Evolutionary conservation across 2,329 filamentous ascomycete genomes (phyloP).

Genomic region (Zasmidium angulare): DNA sequence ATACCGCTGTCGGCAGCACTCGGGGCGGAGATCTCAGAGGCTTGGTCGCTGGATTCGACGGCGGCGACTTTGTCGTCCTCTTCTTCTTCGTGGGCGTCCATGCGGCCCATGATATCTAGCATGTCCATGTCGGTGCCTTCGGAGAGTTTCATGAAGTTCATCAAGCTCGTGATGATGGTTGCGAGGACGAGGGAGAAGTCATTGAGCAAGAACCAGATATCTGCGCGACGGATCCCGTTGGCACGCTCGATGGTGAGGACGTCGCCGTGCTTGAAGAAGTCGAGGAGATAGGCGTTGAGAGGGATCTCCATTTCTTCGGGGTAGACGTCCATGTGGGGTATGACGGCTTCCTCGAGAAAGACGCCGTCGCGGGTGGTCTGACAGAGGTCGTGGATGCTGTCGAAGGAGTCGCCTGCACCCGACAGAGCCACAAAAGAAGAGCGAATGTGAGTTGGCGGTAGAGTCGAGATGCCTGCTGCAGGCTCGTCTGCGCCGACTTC

Average conservation of each 20-base stretch:
- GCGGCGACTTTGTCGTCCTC: slow-evolving; percentile 42
- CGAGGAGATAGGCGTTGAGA: slow-evolving; percentile 68
- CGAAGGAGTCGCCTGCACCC: slow-evolving; percentile 64
- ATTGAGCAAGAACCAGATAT: slow-evolving; percentile 73
- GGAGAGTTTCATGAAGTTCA: slow-evolving; percentile 56
- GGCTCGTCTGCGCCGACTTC: slow-evolving; percentile 42
- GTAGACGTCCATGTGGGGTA: slow-evolving; percentile 66
- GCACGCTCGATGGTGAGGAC: slow-evolving; percentile 58
- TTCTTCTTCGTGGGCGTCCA: slow-evolving; percentile 51
- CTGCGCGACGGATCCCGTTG: slow-evolving; percentile 65
- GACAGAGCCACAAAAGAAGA: slow-evolving; percentile 73
- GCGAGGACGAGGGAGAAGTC: slow-evolving; percentile 64
- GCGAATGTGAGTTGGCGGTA: slow-evolving; percentile 51
- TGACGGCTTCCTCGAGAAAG: slow-evolving; percentile 71
- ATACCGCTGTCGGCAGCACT: slow-evolving; percentile 31
- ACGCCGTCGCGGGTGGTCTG: slow-evolving; percentile 64
- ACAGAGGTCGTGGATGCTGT: slow-evolving; percentile 67
- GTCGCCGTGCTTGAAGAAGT: slow-evolving; percentile 76
- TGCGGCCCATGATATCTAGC: slow-evolving; percentile 52
- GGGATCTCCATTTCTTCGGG: slow-evolving; percentile 55
- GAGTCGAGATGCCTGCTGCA: slow-evolving; percentile 19
- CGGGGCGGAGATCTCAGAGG: slow-evolving; percentile 25
- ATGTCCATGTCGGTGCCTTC: slow-evolving; percentile 49
- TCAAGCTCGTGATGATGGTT: slow-evolving; percentile 68
- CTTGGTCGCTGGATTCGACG: slow-evolving; percentile 27